These are phyloP conservation scores for Populus hybrid DNA, from an alignment of 441 rosid genomes.

Conservation along the genomic window DNA sequence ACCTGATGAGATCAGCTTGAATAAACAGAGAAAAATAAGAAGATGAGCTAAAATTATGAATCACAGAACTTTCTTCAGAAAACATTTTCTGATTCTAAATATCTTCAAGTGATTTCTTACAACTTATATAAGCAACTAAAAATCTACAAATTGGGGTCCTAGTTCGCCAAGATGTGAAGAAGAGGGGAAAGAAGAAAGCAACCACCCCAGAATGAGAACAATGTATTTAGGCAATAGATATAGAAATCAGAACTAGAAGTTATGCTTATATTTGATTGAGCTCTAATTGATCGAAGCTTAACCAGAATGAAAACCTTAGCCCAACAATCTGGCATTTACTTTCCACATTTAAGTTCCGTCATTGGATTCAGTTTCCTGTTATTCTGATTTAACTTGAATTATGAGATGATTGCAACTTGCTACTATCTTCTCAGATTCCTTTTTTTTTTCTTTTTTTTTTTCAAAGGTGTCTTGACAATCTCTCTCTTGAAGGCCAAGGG, in stretches of 20 bases:
- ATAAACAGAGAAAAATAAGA: background rate
- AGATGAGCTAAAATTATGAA: background rate
- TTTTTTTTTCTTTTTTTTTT: background rate
- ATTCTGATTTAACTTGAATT: background rate
- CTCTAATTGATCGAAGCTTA: background rate
- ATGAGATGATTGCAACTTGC: background rate
- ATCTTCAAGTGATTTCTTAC: background rate
- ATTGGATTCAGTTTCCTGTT: background rate
- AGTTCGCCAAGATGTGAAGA: background rate
- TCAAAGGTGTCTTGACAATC: background rate
- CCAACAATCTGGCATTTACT: background rate
- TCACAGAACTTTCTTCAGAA: background rate
- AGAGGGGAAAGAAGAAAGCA: background rate
- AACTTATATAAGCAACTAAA: background rate
- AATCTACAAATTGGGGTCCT: too few relatives aligned
- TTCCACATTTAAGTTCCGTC: background rate
- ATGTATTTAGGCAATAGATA: background rate
- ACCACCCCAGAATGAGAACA: background rate
- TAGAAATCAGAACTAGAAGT: background rate
- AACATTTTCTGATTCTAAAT: background rate
- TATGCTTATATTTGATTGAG: background rate
- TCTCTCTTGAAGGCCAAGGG: slow-evolving; percentile 2
- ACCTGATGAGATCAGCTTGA: background rate
- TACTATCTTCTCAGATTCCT: background rate
- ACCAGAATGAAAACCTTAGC: background rate